phyloP scores from a whole-genome alignment of 768 basidiomycete genomes.

The Hydnomerulius pinastri region DNA sequence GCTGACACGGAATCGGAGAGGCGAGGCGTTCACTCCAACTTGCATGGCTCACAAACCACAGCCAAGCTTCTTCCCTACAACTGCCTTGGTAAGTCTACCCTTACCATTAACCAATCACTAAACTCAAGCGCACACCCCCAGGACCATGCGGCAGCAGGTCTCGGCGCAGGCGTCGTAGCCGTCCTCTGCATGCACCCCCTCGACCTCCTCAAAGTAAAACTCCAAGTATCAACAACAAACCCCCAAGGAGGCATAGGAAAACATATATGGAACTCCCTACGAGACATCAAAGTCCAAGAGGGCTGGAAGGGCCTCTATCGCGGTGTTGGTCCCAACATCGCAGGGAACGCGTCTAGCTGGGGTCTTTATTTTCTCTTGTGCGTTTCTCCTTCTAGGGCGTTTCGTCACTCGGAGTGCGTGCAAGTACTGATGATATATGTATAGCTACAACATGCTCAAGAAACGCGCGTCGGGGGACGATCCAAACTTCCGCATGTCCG shows the following conservation, averaged over 20 bases:
- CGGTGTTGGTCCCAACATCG: constrained; percentile 87
- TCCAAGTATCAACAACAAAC: constrained; percentile 80
- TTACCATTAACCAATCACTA: not conserved
- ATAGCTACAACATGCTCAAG: constrained; percentile 93
- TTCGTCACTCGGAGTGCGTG: constrained; percentile 1
- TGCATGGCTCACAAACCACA: constrained; percentile 31
- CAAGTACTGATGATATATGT: constrained; percentile 2
- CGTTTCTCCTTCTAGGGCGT: constrained; percentile 38
- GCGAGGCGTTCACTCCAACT: not conserved
- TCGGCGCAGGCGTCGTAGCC: constrained; percentile 89
- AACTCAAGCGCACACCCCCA: constrained; percentile 30
- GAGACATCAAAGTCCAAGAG: constrained; percentile 68
- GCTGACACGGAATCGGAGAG: too few species aligned
- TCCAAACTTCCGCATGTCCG: constrained; percentile 64
- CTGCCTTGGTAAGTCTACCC: constrained; percentile 30
- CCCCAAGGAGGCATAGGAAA: constrained; percentile 62
- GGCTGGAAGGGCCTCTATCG: constrained; percentile 90
- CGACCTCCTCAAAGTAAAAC: constrained; percentile 91
- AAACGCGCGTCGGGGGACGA: constrained; percentile 71
- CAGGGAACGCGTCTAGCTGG: constrained; percentile 96
- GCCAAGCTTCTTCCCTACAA: constrained; percentile 45
- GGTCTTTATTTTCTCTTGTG: constrained; percentile 98
- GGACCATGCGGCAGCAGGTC: constrained; percentile 95
- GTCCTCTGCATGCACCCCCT: constrained; percentile 97
- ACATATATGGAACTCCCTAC: constrained; percentile 76